These are phyloP conservation scores for Nemania sp. DNA, from an alignment of 2,329 filamentous ascomycete species.

Conservation along the genomic window DNA sequence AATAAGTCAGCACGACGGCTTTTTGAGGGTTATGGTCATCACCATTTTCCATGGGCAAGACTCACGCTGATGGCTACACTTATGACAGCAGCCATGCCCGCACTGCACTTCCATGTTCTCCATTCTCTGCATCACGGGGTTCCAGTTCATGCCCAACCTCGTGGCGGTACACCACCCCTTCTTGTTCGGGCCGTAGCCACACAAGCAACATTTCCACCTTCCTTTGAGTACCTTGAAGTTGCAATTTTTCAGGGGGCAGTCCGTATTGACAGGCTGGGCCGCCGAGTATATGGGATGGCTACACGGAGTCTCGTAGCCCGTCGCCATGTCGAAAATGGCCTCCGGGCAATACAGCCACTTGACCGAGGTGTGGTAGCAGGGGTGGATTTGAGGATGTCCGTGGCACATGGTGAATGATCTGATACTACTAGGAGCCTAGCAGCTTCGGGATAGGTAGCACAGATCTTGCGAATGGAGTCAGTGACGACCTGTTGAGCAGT, in stretches of 20 bases:
- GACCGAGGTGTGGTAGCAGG: slow-evolving; percentile 66
- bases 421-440: slow-evolving; percentile 11
- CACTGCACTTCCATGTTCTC: slow-evolving; percentile 59
- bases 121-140: slow-evolving; percentile 44
- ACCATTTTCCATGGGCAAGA: slow-evolving; percentile 35
- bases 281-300: slow-evolving; percentile 61
- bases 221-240: slow-evolving; percentile 63
- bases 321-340: slow-evolving; percentile 61
- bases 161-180: slow-evolving; percentile 65
- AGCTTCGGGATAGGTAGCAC: slow-evolving; percentile 1
- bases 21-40: too few species aligned
- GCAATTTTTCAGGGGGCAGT: slow-evolving; percentile 65
- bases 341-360: slow-evolving; percentile 67
- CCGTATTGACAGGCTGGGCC: slow-evolving; percentile 57
- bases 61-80: slow-evolving; percentile 61
- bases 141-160: slow-evolving; percentile 44
- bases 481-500: slow-evolving; percentile 6
- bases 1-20: slow-evolving; percentile 37
- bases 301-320: slow-evolving; percentile 64
- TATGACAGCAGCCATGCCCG: slow-evolving; percentile 65
- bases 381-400: slow-evolving; percentile 65
- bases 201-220: slow-evolving; percentile 67
- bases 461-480: slow-evolving; percentile 1
- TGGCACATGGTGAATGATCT: slow-evolving; percentile 60
- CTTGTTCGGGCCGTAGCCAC: slow-evolving; percentile 63